Base-by-base conservation (phyloP, 306 rosid species). In the Cicer chorassanicum region DNA sequence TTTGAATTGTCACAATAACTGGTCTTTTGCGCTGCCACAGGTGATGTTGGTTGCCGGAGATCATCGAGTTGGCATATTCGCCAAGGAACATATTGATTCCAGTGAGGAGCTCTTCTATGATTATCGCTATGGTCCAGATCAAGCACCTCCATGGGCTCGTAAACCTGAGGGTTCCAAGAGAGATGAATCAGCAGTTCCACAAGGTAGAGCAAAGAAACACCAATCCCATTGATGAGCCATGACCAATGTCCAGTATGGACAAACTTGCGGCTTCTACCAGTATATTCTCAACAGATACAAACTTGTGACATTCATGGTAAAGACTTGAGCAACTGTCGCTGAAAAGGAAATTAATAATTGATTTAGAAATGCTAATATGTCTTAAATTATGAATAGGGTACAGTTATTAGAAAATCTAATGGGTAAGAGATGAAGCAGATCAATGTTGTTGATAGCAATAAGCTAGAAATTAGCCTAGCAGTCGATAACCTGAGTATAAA, bases 11-110 rank as follows among this genome's bases (percentile, higher is more conserved):
- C 48, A 57, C 3, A 60, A 24, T 64, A 8, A 54, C 68, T 82
- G 43, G 68, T 57, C 75, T 71, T 64, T 57, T 84, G 65, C 61
- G 76, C 77, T 62, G 75, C 29, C 63, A 65, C 53, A 91, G 98
- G 98, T 94, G 78, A 91, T 94, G 90, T 73, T 94, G 86, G 98
- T 94, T 21, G 94, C 97, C 1, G 98, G 98, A 79, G 98, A 94
- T 87, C 97, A 94, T 79, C 86, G 98, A 29, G 98, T 94, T 21
- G 98, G 97, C 78, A 94, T 94, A 66, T 94, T 94, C 66, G 92
- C 98, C 72, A 94, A 90, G 89, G 98, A 94, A 84, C 92, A 67
- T 71, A 94, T 94, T 8, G 97, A 91, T 76, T 89, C 94, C 41
- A 82, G 97, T 68, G 96, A 94, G 83, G 98, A 94, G 88, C 87